These are phyloP conservation scores for Hypomontagnella monticulosa DNA, from an alignment of 495 filamentous ascomycete genomes.

Conservation along the genomic window DNA sequence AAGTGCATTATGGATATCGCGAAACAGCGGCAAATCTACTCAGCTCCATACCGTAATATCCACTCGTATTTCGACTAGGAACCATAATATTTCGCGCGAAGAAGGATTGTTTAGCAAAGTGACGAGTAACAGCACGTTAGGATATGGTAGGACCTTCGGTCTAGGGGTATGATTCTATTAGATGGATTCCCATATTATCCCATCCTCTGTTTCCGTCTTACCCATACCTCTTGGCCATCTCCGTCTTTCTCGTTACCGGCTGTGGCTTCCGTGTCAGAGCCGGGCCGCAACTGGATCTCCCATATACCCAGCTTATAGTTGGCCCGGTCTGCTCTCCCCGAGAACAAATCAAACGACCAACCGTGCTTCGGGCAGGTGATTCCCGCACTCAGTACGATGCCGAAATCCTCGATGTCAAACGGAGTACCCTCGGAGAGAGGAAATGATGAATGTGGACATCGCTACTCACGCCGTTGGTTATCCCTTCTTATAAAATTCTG, in stretches of 20 bases:
- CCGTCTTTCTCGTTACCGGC: slow-evolving; percentile 4
- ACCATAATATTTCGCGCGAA: background rate
- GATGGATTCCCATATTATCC: slow-evolving; percentile 36
- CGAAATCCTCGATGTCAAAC: slow-evolving; percentile 73
- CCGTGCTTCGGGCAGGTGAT: slow-evolving; percentile 69
- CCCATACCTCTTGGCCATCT: slow-evolving; percentile 65
- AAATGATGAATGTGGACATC: slow-evolving; percentile 69
- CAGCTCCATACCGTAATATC: no score
- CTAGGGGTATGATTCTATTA: background rate
- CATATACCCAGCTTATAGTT: slow-evolving; percentile 67
- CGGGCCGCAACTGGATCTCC: slow-evolving; percentile 65
- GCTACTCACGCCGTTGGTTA: slow-evolving; percentile 48
- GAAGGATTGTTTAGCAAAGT: no score
- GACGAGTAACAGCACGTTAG: no score
- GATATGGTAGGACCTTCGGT: background rate
- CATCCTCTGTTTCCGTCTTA: slow-evolving; percentile 57
- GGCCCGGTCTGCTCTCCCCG: slow-evolving; percentile 64
- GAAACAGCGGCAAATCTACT: background rate
- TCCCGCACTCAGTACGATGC: slow-evolving; percentile 59
- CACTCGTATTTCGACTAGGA: no score
- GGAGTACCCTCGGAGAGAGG: slow-evolving; percentile 64
- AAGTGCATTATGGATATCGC: no score
- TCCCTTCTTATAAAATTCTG: slow-evolving; percentile 21
- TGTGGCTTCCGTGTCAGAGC: slow-evolving; percentile 16
- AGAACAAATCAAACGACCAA: slow-evolving; percentile 70